These are phyloP conservation scores for Termitomyces sp. DNA, from an alignment of 768 basidiomycete genomes.

Conservation along the genomic window DNA sequence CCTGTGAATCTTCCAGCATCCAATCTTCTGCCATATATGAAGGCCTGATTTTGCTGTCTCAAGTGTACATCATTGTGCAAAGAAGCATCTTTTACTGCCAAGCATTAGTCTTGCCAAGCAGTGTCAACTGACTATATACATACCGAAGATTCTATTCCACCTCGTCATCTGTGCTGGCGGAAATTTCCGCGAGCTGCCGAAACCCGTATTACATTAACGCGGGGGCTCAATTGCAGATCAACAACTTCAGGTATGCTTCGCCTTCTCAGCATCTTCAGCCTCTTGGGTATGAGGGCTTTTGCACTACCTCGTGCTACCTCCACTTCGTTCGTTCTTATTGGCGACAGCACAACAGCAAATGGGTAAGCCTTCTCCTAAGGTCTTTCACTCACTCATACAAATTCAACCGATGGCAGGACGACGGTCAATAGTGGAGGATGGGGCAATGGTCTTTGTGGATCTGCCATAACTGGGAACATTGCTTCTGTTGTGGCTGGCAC, in stretches of 20 bases:
- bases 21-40: neutral
- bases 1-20: neutral
- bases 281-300: neutral
- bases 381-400: neutral
- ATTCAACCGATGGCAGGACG: neutral
- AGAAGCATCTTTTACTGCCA: neutral
- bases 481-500: neutral
- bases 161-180: neutral
- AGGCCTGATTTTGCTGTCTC: slow-evolving; percentile 16
- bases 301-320: neutral
- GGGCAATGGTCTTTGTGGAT: neutral
- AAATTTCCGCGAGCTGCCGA: neutral
- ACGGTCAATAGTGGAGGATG: slow-evolving; percentile 1
- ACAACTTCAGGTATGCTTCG: neutral
- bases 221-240: neutral
- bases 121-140: neutral
- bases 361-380: neutral
- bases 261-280: neutral
- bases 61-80: neutral
- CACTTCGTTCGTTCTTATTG: neutral
- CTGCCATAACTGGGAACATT: neutral
- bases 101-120: neutral
- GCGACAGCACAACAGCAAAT: neutral
- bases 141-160: too few species aligned
- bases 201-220: neutral